A percentile compares a stretch with the other conserved stretches of the same genome.
Conservation (phyloP, 805 yeast genomes). For the Hanseniaspora hatyaiensis region DNA sequence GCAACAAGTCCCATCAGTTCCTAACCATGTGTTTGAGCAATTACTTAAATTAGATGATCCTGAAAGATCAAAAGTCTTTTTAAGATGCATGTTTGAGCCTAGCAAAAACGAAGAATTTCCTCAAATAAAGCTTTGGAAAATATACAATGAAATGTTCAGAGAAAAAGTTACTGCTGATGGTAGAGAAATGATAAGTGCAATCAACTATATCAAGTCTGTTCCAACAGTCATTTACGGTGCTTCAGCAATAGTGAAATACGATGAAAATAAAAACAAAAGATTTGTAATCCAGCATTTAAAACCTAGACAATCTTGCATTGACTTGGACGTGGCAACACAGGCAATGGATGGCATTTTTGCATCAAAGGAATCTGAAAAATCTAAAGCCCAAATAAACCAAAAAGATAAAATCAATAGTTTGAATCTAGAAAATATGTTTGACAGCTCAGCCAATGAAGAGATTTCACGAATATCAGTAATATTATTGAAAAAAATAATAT, state of each 20-base stretch:
- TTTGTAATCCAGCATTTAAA: conserved; percentile 90
- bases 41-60: conserved; percentile 69
- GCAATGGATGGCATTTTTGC: conserved; percentile 28
- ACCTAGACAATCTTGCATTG: conserved; percentile 58
- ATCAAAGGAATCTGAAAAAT: neutral
- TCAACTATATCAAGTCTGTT: conserved; percentile 90
- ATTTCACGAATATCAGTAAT: neutral
- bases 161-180: conserved; percentile 42
- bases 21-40: conserved; percentile 44
- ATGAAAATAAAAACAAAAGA: conserved; percentile 49
- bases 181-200: conserved; percentile 72
- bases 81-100: conserved; percentile 81
- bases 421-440: neutral
- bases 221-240: conserved; percentile 78
- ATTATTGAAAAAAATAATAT: conserved; percentile 4
- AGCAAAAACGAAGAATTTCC: conserved; percentile 73
- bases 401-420: neutral
- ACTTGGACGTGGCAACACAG: conserved; percentile 35
- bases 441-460: neutral
- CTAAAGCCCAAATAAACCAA: too few species aligned
- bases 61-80: conserved; percentile 84
- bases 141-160: conserved; percentile 80
- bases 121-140: conserved; percentile 89
- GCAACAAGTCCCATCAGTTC: conserved; percentile 48
- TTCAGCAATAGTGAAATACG: conserved; percentile 80